phyloP scores from a whole-genome alignment of 352 stramenopile species.

The Pythium aphanidermatum region DNA sequence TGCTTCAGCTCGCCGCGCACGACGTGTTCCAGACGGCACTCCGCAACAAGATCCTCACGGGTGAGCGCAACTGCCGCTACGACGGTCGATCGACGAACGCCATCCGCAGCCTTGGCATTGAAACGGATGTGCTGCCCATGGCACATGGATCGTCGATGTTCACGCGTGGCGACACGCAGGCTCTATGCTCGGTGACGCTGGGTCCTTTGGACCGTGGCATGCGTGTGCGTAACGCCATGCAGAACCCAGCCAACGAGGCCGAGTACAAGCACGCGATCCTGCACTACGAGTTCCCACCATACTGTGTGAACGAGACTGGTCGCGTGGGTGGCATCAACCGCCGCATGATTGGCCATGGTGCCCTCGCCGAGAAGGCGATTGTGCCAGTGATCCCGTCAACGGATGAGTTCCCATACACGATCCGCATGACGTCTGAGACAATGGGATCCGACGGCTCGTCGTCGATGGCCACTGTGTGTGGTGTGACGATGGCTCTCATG shows the following conservation, averaged over 20 bases:
- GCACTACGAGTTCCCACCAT: constrained; percentile 98
- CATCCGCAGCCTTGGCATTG: constrained; percentile 83
- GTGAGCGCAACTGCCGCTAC: constrained; percentile 56
- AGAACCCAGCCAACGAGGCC: constrained; percentile 38
- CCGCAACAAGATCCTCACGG: constrained; percentile 51
- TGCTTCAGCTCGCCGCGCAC: constrained; percentile 63
- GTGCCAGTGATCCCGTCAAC: constrained; percentile 89
- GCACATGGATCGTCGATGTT: constrained; percentile 89
- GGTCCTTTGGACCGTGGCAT: constrained; percentile 73
- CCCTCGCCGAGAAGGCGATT: constrained; percentile 95
- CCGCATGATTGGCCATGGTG: constrained; percentile 96
- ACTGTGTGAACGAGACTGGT: constrained; percentile 95
- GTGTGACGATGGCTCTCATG: constrained; percentile 94
- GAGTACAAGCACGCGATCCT: constrained; percentile 89
- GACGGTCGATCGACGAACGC: constrained; percentile 80
- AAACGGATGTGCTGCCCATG: constrained; percentile 84
- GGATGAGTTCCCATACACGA: constrained; percentile 94
- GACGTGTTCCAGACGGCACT: constrained; percentile 74
- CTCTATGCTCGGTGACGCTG: constrained; percentile 86
- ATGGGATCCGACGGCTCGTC: constrained; percentile 93
- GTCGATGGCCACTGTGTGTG: constrained; percentile 97
- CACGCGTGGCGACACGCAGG: constrained; percentile 84
- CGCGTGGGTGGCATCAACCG: constrained; percentile 77
- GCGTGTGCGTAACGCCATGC: constrained; percentile 50
- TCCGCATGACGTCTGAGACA: constrained; percentile 95